A percentile compares a stretch with the other conserved stretches of the same genome.
Conservation (phyloP, 2,329 filamentous ascomycete species). For the Monosporascus cannonballus region DNA sequence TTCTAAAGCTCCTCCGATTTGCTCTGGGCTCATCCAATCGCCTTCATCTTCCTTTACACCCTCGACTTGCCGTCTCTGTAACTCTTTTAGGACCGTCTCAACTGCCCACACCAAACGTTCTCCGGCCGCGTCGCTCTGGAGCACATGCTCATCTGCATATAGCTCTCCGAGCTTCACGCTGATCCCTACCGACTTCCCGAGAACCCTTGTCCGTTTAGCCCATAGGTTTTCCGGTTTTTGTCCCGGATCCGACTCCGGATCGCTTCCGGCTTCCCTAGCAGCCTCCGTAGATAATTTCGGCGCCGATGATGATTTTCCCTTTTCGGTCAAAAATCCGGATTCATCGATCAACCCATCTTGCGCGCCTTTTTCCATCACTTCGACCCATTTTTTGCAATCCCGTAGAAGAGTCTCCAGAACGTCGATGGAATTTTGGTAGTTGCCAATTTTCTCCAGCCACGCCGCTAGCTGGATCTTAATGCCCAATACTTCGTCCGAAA, state of each 20-base stretch:
- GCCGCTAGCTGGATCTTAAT: constrained; percentile 76
- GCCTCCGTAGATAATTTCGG: background rate
- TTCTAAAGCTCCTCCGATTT: constrained; percentile 70
- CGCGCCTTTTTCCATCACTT: constrained; percentile 44
- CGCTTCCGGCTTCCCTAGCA: constrained; percentile 7
- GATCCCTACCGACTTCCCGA: constrained; percentile 69
- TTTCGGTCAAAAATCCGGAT: constrained; percentile 27
- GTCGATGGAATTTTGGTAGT: constrained; percentile 64
- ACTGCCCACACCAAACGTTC: constrained; percentile 74
- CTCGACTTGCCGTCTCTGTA: constrained; percentile 58
- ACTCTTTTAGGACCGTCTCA: constrained; percentile 71
- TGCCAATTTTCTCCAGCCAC: constrained; percentile 72
- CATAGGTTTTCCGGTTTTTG: constrained; percentile 41
- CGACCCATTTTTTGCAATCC: constrained; percentile 62
- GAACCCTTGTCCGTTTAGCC: constrained; percentile 56
- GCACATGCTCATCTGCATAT: constrained; percentile 70
- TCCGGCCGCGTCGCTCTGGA: constrained; percentile 68
- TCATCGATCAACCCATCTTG: constrained; percentile 40
- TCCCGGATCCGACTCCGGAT: constrained; percentile 13
- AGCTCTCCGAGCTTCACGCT: constrained; percentile 80
- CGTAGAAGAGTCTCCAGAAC: constrained; percentile 70
- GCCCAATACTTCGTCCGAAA: constrained; percentile 85
- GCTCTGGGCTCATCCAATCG: constrained; percentile 62
- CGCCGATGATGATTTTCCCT: constrained; percentile 3
- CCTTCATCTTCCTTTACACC: constrained; percentile 66